Conservation (phyloP, 306 rosid species). For the Albizia julibrissin region DNA sequence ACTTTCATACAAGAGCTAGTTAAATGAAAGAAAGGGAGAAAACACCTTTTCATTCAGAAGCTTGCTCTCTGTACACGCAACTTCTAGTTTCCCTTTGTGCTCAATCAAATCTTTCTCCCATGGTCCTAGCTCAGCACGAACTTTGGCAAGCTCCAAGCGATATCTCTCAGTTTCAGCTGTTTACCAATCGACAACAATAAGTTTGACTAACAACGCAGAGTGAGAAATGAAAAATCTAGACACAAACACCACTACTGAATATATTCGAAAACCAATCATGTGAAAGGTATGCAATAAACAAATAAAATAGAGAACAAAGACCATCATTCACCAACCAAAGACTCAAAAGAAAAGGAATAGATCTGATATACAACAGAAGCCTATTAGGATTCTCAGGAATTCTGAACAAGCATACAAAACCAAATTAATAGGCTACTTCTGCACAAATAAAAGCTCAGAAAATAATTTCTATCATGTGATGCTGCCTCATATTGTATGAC, state of each 20-base stretch:
- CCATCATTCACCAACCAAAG: constrained; percentile 3
- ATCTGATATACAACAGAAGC: not conserved
- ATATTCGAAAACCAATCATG: constrained; percentile 16
- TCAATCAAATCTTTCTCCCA: constrained; percentile 92
- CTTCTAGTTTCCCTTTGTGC: constrained; percentile 91
- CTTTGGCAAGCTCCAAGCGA: constrained; percentile 76
- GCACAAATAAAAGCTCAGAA: not conserved
- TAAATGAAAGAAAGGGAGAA: constrained; percentile 3
- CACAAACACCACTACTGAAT: not conserved
- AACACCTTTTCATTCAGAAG: constrained; percentile 82
- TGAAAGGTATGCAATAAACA: constrained; percentile 4
- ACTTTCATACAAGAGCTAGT: not conserved
- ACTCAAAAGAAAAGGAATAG: not conserved
- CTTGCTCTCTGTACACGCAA: constrained; percentile 70
- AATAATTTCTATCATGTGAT: not conserved
- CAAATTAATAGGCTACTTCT: not conserved
- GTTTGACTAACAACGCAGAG: not conserved
- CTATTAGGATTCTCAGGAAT: not conserved
- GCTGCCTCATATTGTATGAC: not conserved
- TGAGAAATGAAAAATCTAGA: not conserved
- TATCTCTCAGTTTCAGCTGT: constrained; percentile 86
- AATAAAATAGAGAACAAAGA: constrained; percentile 1
- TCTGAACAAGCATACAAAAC: not conserved
- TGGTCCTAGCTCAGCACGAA: constrained; percentile 90
- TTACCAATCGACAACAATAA: constrained; percentile 34